Evolutionary conservation across 306 rosid genomes (phyloP).

Genomic region (Cicer pinnatifidum): DNA sequence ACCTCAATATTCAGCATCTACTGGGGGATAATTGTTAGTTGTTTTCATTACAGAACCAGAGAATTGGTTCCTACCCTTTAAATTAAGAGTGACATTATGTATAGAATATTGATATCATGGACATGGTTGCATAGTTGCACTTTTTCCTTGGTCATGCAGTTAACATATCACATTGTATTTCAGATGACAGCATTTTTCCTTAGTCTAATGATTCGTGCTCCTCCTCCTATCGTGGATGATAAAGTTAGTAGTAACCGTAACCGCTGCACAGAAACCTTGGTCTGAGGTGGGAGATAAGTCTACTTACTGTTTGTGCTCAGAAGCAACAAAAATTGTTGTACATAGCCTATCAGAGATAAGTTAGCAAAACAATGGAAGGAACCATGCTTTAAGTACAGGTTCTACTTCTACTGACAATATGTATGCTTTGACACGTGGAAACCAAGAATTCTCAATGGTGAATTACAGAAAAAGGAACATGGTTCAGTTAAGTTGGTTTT

Average conservation of each 20-base stretch:
- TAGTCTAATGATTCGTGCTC: conserved; percentile 60
- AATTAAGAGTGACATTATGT: neutral
- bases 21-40: neutral
- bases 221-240: conserved; percentile 49
- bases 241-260: conserved; percentile 34
- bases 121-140: neutral
- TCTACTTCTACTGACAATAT: neutral
- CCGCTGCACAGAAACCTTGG: conserved; percentile 51
- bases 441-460: neutral
- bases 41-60: conserved; percentile 1
- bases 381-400: conserved; percentile 5
- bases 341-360: conserved; percentile 18
- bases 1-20: conserved; percentile 1
- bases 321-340: conserved; percentile 22
- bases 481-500: neutral
- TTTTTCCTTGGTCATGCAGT: conserved; percentile 14
- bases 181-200: conserved; percentile 76
- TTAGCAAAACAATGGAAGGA: conserved; percentile 18
- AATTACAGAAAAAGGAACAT: conserved; percentile 34
- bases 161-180: conserved; percentile 41
- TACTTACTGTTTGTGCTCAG: neutral
- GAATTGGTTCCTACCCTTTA: neutral
- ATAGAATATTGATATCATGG: neutral
- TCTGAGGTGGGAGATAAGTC: conserved; percentile 20
- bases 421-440: conserved; percentile 18